A percentile compares a stretch with the other conserved stretches of the same genome.
phyloP scores from a whole-genome alignment of 2,329 filamentous ascomycete genomes.

The Cercospora citrullina region DNA sequence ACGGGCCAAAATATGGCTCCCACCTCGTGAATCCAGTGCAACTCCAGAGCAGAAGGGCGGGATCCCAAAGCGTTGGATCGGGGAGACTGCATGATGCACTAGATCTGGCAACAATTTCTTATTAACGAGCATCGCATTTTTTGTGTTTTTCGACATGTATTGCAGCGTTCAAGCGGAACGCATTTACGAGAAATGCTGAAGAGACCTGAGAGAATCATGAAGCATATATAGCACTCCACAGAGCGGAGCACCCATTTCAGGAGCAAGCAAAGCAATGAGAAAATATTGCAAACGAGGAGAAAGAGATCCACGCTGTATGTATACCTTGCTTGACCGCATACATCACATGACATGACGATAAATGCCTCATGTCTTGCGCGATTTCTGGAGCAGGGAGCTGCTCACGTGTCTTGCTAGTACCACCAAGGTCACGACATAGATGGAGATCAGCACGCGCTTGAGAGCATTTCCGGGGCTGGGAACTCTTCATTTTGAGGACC shows the following conservation, averaged over 20 bases:
- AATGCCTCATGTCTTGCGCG: constrained; percentile 4
- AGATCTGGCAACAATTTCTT: not conserved
- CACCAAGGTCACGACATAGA: not conserved
- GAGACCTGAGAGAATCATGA: constrained; percentile 4
- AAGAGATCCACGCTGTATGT: not conserved
- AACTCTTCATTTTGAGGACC: not conserved
- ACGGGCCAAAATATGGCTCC: constrained; percentile 61
- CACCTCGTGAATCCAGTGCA: constrained; percentile 50
- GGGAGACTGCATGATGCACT: constrained; percentile 33
- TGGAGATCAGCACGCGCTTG: not conserved
- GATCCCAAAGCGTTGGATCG: constrained; percentile 36
- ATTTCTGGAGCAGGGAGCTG: constrained; percentile 2
- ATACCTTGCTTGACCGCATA: not conserved
- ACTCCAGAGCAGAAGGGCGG: constrained; percentile 21
- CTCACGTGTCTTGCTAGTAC: constrained; percentile 6
- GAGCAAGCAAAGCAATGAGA: constrained; percentile 2
- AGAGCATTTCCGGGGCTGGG: not conserved
- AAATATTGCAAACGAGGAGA: not conserved
- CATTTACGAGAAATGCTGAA: constrained; percentile 15
- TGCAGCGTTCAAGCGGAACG: constrained; percentile 24
- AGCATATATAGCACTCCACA: constrained; percentile 4
- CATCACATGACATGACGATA: constrained; percentile 2
- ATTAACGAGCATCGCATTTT: not conserved
- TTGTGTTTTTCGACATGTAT: constrained; percentile 7
- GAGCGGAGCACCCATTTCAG: not conserved